Evolutionary conservation across 1,284 basidiomycete genomes (phyloP).

Genomic region (Cutaneotrichosporon dermatis): DNA sequence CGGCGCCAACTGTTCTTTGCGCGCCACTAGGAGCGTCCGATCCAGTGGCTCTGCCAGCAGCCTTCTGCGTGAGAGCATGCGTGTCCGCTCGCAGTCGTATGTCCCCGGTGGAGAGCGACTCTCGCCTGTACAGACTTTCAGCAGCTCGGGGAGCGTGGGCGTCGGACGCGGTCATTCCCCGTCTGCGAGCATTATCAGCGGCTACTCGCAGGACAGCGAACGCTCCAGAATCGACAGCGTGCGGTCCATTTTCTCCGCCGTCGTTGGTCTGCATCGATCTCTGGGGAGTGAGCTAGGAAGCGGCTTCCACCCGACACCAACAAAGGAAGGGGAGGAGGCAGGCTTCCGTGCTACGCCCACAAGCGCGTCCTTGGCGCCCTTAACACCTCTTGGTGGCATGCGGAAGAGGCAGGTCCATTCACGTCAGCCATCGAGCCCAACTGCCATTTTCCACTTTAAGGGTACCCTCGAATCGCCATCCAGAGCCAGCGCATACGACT

Average conservation of each 20-base stretch:
- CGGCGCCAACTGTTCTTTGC: neutral
- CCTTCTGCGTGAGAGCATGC: slow-evolving; percentile 1
- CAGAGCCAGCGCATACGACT: slow-evolving; percentile 7
- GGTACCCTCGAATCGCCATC: neutral
- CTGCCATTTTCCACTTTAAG: slow-evolving; percentile 7
- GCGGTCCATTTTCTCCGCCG: slow-evolving; percentile 16
- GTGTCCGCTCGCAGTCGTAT: neutral
- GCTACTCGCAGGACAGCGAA: neutral
- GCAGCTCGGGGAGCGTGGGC: too few relatives aligned
- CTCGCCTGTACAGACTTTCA: too few relatives aligned
- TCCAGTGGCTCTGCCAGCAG: neutral
- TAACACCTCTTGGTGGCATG: too few relatives aligned
- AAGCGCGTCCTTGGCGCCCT: too few relatives aligned
- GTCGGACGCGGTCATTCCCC: too few relatives aligned
- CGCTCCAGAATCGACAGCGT: slow-evolving; percentile 13
- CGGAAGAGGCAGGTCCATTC: neutral
- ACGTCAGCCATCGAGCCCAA: neutral
- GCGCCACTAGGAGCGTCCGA: neutral
- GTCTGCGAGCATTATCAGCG: neutral
- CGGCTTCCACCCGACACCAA: slow-evolving; percentile 6
- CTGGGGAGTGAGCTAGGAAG: slow-evolving; percentile 31
- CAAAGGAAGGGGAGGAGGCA: neutral
- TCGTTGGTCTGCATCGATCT: slow-evolving; percentile 15
- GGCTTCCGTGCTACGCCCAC: neutral
- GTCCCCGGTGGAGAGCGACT: too few relatives aligned